Percentiles rank a stretch among this genome's conserved stretches.
These are phyloP conservation scores for Cenchrus purpureus DNA, from an alignment of 176 grass and related monocot genomes.

Conservation along the genomic window DNA sequence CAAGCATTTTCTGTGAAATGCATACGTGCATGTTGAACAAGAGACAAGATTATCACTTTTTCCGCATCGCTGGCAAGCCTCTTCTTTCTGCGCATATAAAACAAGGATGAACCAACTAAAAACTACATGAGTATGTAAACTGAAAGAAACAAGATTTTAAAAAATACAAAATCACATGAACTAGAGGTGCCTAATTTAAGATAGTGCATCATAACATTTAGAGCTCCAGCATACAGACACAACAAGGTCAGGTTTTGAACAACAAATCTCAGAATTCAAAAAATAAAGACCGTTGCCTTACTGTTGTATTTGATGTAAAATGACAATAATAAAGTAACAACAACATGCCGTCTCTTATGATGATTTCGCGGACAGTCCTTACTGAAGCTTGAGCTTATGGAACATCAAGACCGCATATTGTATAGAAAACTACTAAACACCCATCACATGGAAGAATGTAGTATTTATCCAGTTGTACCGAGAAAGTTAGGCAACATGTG, in stretches of 20 bases:
- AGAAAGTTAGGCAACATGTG: not conserved
- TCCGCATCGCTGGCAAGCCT: slow-evolving; percentile 79
- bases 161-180: slow-evolving; percentile 30
- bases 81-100: slow-evolving; percentile 82
- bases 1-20: slow-evolving; percentile 90
- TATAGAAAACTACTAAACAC: slow-evolving; percentile 7
- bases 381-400: slow-evolving; percentile 13
- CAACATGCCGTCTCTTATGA: not conserved
- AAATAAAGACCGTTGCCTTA: not conserved
- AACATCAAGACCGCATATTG: slow-evolving; percentile 1
- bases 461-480: slow-evolving; percentile 8
- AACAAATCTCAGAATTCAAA: slow-evolving; percentile 18
- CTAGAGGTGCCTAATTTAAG: not conserved
- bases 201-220: slow-evolving; percentile 13
- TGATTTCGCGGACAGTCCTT: slow-evolving; percentile 5
- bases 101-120: slow-evolving; percentile 18
- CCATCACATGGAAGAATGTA: not conserved
- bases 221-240: slow-evolving; percentile 11
- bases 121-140: slow-evolving; percentile 36
- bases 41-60: slow-evolving; percentile 70
- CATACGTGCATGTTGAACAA: slow-evolving; percentile 92
- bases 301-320: not conserved
- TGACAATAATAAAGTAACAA: not conserved
- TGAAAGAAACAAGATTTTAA: not conserved
- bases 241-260: slow-evolving; percentile 10